These are phyloP conservation scores for Amphicarpaea edgeworthii DNA, from an alignment of 306 rosid genomes.

Conservation along the genomic window DNA sequence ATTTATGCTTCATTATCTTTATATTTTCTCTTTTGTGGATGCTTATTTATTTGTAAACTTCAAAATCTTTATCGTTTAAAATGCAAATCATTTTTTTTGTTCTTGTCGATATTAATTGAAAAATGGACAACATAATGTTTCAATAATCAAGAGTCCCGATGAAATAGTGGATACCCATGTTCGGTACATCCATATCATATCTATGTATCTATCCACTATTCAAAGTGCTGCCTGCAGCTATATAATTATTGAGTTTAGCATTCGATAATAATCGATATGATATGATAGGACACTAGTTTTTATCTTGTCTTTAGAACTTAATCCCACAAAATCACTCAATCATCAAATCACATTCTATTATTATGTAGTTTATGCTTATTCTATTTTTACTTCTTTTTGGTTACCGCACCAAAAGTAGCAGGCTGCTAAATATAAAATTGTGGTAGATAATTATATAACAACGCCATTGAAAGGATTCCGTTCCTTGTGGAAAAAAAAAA, in stretches of 20 bases:
- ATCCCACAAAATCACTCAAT: background rate
- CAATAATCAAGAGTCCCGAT: background rate
- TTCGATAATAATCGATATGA: background rate
- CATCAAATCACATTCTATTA: background rate
- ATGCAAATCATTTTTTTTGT: background rate
- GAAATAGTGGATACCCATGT: background rate
- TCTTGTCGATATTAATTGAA: no score
- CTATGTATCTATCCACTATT: background rate
- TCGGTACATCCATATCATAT: background rate
- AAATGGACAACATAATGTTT: background rate
- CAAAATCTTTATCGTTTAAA: background rate
- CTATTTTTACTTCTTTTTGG: background rate
- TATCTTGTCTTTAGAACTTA: background rate
- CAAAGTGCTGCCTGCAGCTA: background rate
- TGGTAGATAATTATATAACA: background rate
- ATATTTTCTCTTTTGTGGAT: background rate
- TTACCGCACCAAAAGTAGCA: background rate
- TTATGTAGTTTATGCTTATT: background rate
- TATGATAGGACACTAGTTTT: background rate
- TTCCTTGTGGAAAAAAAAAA: background rate
- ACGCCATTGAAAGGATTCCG: background rate
- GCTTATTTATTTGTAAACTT: background rate
- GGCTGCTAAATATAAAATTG: background rate
- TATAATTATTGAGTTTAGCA: constrained; percentile 16
- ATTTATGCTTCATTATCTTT: background rate